Percentiles rank a stretch among this genome's conserved stretches.
Conservation (phyloP, 139 green algal genomes). For the Nannochloris sp. region DNA sequence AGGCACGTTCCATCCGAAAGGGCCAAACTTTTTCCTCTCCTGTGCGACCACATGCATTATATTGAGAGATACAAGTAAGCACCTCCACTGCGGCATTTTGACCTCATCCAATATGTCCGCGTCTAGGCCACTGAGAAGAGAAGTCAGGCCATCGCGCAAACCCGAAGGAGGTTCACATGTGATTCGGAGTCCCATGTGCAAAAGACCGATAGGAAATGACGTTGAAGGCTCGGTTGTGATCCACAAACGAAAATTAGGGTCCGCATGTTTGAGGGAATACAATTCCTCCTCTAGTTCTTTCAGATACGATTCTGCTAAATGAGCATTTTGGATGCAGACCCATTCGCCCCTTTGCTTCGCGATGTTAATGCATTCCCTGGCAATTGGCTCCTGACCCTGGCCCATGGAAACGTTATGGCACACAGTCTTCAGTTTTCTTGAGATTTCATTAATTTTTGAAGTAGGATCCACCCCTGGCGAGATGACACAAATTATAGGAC, state of each 20-base stretch:
- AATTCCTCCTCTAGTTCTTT: constrained; percentile 80
- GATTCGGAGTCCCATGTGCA: constrained; percentile 62
- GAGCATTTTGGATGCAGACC: constrained; percentile 95
- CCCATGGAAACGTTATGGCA: constrained; percentile 44
- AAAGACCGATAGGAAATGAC: constrained; percentile 86
- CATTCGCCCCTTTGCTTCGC: constrained; percentile 80
- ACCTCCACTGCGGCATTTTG: constrained; percentile 67
- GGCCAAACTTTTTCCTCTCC: constrained; percentile 89
- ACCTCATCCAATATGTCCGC: constrained; percentile 76
- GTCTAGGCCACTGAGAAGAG: constrained; percentile 76
- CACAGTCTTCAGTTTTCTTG: constrained; percentile 92
- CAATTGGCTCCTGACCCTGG: constrained; percentile 87
- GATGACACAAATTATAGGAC: constrained; percentile 89
- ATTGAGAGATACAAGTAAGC: constrained; percentile 87
- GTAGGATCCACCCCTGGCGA: constrained; percentile 81
- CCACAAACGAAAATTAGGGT: constrained; percentile 82
- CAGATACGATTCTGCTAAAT: constrained; percentile 84
- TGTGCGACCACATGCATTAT: constrained; percentile 85
- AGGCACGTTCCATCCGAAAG: constrained; percentile 92
- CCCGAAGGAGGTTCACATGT: constrained; percentile 89
- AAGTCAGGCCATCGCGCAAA: constrained; percentile 80
- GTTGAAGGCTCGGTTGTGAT: constrained; percentile 88
- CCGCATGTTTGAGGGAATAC: constrained; percentile 31
- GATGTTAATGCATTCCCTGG: constrained; percentile 76
- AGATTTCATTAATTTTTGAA: constrained; percentile 87